Base-by-base conservation (phyloP, 2,329 filamentous ascomycete genomes). In the Knufia fluminis region DNA sequence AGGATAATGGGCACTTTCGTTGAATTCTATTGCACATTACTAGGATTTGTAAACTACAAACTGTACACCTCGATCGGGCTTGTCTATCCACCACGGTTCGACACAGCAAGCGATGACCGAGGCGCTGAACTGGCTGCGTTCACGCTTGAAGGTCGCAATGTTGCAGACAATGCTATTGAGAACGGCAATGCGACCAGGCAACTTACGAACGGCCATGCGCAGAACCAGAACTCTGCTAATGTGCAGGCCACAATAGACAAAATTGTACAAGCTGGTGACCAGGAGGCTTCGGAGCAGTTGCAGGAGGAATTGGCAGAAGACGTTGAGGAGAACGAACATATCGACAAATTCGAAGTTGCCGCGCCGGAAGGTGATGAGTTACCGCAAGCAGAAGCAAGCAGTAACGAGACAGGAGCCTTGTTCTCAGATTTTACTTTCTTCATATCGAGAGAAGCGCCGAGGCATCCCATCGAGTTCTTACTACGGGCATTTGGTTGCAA, bases 1-100 rank as follows among this genome's bases (percentile, higher is more conserved):
- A 79, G 92, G 62, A 98, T 98, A 69, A 98, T 98, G 92, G 91
- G 88, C 52, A 98, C 92, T 3, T 98, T 98, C 64, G 83, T 98
- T 57, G 91, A 98, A 67, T 98, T 98, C 68, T 98, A 98, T 74
- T 95, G 94, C 62, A 97, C 91, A 3, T 77, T 98, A 12, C 75
- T 98, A 17, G 86, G 91, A 53, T 98, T 98, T 62, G 82, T 97
- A 70, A 96, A 98, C 75, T 98, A 89, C 75, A 77, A 88, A 56
- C 76, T 98, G 41, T 98, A 96, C 72, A 95, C 89, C 1, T 83
- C 86, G 0, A 75, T 94, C 55, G 92, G 92, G 7, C 72, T 98
- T 54, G 88, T 96, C 51, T 98, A 98, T 65, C 92, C 92, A 16
- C 92, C 92, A 54, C 95, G 89, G 68, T 97, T 97, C 61, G 88